Conservation (phyloP, 139 green algal genomes). For the Volvox africanus region DNA sequence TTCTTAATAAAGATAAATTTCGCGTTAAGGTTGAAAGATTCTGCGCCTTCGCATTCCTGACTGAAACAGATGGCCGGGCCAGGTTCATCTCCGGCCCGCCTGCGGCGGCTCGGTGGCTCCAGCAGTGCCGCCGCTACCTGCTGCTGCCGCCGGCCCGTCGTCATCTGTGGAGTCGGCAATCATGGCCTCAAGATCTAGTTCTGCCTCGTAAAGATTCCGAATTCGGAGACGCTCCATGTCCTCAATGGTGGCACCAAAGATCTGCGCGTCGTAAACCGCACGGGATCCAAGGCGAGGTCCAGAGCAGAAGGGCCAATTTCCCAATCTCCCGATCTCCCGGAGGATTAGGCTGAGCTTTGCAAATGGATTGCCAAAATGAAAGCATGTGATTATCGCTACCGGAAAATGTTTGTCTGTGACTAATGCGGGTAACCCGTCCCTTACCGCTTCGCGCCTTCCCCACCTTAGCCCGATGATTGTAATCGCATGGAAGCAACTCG, state of each 20-base stretch:
- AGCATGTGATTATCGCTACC: not conserved
- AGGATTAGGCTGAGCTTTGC: not conserved
- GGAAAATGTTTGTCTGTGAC: not conserved
- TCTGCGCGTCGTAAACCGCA: conserved; percentile 50
- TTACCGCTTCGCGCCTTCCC: not conserved
- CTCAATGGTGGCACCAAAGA: conserved; percentile 90
- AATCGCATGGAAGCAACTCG: too few species aligned
- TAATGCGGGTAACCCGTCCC: not conserved
- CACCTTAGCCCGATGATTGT: not conserved
- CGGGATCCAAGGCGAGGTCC: not conserved
- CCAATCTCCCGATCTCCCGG: too few species aligned
- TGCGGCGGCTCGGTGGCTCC: too few species aligned
- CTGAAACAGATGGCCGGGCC: too few species aligned
- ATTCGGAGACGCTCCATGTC: conserved; percentile 78
- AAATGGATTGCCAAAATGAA: not conserved
- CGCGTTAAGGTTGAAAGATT: too few species aligned
- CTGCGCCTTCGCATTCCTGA: too few species aligned
- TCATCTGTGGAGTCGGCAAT: conserved; percentile 19
- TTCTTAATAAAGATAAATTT: too few species aligned
- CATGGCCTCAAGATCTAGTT: conserved; percentile 45
- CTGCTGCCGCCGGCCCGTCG: not conserved
- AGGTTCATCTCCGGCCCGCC: too few species aligned
- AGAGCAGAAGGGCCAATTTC: not conserved
- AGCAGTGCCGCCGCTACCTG: too few species aligned
- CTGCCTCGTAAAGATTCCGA: conserved; percentile 47